These are phyloP conservation scores for Penicillium verrucosum DNA, from an alignment of 2,329 filamentous ascomycete species.

Conservation along the genomic window DNA sequence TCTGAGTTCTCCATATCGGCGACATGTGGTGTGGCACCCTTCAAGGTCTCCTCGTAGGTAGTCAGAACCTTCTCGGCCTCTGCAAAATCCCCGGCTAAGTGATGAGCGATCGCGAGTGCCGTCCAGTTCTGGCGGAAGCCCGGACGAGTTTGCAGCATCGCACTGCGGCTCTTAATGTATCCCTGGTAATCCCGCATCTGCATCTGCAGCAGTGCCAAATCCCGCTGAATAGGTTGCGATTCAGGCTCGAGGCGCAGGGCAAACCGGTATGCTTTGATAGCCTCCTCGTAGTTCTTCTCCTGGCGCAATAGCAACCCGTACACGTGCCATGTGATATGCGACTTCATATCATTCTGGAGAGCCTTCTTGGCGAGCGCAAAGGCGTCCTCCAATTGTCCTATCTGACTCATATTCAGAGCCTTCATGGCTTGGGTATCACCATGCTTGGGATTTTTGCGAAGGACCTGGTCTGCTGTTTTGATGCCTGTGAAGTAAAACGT, in stretches of 20 bases:
- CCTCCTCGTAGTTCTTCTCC: constrained; percentile 97
- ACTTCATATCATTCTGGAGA: constrained; percentile 95
- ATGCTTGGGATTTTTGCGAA: constrained; percentile 92
- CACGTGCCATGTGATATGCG: constrained; percentile 98
- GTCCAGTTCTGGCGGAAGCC: constrained; percentile 92
- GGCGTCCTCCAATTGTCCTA: constrained; percentile 89
- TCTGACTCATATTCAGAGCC: constrained; percentile 88
- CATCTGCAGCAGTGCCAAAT: constrained; percentile 86
- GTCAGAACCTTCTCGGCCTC: constrained; percentile 89
- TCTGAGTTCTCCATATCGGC: constrained; percentile 90
- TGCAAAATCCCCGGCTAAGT: constrained; percentile 77
- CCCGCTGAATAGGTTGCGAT: constrained; percentile 87
- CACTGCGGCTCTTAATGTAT: constrained; percentile 82
- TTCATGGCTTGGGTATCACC: constrained; percentile 99
- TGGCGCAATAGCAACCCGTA: constrained; percentile 91
- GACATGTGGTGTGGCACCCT: constrained; percentile 69
- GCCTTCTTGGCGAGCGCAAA: constrained; percentile 91
- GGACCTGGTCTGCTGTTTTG: constrained; percentile 93
- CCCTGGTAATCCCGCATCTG: constrained; percentile 96
- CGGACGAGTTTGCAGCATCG: constrained; percentile 83
- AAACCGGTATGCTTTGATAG: constrained; percentile 98
- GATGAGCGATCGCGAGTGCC: constrained; percentile 88
- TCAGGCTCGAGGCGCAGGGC: constrained; percentile 91
- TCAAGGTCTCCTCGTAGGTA: constrained; percentile 90
- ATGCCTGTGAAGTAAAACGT: constrained; percentile 57